phyloP scores from a whole-genome alignment of 1,284 basidiomycete genomes.

The Golubevia pallescens region DNA sequence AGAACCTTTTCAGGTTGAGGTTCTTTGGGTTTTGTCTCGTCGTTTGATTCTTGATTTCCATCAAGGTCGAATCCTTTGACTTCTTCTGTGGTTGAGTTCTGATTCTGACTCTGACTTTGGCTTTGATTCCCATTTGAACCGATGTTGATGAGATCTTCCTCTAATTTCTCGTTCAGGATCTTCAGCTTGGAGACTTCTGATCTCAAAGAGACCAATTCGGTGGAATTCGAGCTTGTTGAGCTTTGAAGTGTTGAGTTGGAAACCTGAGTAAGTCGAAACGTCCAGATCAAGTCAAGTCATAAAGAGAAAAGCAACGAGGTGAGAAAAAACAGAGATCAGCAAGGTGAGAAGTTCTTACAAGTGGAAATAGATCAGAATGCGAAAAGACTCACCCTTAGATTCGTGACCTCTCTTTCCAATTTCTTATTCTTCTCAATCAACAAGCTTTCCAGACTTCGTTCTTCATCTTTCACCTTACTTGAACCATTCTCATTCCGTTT shows the following conservation, averaged over 20 bases:
- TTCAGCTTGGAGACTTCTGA: slow-evolving; percentile 79
- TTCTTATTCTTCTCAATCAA: slow-evolving; percentile 92
- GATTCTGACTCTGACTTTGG: slow-evolving; percentile 16
- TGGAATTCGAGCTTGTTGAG: slow-evolving; percentile 65
- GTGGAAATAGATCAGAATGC: too few relatives aligned
- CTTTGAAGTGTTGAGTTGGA: slow-evolving; percentile 18
- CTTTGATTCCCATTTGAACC: neutral
- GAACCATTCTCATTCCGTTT: neutral
- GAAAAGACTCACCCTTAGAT: slow-evolving; percentile 80
- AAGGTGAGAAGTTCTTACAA: too few relatives aligned
- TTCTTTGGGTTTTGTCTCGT: neutral
- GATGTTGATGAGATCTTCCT: slow-evolving; percentile 73
- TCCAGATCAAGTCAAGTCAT: neutral
- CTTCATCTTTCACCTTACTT: slow-evolving; percentile 68
- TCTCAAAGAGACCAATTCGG: slow-evolving; percentile 71
- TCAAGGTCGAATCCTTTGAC: slow-evolving; percentile 23
- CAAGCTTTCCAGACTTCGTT: slow-evolving; percentile 84
- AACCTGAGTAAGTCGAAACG: slow-evolving; percentile 68
- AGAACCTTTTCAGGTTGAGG: neutral
- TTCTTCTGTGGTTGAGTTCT: too few relatives aligned
- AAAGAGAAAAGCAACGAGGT: too few relatives aligned
- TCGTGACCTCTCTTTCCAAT: slow-evolving; percentile 91
- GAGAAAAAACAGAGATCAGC: too few relatives aligned
- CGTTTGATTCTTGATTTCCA: slow-evolving; percentile 15
- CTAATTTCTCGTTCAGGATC: slow-evolving; percentile 82